Conservation (phyloP, 1,139 yeast species). For the Protomyces inundatus region DNA sequence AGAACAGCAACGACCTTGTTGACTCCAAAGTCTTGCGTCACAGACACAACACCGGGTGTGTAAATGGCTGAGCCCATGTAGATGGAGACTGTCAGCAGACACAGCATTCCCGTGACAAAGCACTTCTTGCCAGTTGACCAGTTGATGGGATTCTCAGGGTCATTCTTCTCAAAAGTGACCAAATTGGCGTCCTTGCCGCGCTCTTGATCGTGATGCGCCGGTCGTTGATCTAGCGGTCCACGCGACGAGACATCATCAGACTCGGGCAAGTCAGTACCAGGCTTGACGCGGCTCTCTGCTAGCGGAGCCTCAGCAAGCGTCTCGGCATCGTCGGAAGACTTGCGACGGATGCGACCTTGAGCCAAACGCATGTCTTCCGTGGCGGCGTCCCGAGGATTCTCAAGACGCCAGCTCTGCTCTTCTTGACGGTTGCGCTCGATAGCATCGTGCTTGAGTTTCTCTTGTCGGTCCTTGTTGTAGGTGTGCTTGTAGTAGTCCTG, state of each 20-base stretch:
- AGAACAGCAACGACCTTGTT: conserved; percentile 67
- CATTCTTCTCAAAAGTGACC: conserved; percentile 49
- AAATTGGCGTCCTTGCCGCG: conserved; percentile 25
- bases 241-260: neutral
- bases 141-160: conserved; percentile 56
- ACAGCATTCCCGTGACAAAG: conserved; percentile 32
- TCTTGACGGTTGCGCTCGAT: conserved; percentile 4
- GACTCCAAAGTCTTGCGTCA: conserved; percentile 53
- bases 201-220: conserved; percentile 14
- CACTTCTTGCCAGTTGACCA: conserved; percentile 47
- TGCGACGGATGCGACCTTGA: neutral
- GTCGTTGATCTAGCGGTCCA: neutral
- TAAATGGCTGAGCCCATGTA: conserved; percentile 47
- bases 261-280: neutral
- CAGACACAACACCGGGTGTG: conserved; percentile 52
- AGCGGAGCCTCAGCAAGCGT: conserved; percentile 7
- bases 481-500: neutral
- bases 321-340: conserved; percentile 1
- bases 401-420: conserved; percentile 12
- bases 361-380: neutral
- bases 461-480: conserved; percentile 4
- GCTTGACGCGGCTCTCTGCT: neutral
- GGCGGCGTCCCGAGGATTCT: conserved; percentile 19
- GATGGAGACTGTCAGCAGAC: conserved; percentile 37
- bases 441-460: conserved; percentile 5